Evolutionary conservation across 1,284 basidiomycete genomes (phyloP), one percentile per base, ranked within the genome.

Genomic region (Porogramme epimiltina): DNA sequence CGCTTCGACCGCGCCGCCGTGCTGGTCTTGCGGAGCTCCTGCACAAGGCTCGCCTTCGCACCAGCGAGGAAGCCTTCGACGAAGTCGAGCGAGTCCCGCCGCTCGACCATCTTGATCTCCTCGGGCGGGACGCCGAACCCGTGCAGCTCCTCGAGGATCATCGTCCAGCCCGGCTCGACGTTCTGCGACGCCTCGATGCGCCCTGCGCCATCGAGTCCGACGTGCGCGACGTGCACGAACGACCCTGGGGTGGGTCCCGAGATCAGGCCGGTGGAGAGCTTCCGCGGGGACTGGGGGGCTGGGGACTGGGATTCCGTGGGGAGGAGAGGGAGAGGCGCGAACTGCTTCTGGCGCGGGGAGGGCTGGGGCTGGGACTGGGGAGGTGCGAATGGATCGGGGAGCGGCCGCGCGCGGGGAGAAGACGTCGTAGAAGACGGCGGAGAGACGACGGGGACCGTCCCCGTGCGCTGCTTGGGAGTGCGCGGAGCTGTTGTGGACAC

Each of bases 151-250:
- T 82, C 74, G 22, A 90, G 73, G 51, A 91, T 70, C 42, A 78
- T 72, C 54, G 80, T 82, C 91, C 91, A 95, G 38, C 81, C 81
- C 4, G 85, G 84, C 63, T 93, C 90, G 26, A 94, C 13, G 60
- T 86, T 87, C 54, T 81, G 79, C 18, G 84, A 85, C 11, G 84
- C 81, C 71, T 93, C 91, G 45, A 91, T 83, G 45, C 68, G 67
- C 3, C 84, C 84, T 45, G 85, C 79, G 34, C 13, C 9, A 60
- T 86, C 83, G 62, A 91, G 82, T 10, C 93, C 93, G 71, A 96
- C 88, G 69, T 96, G 94, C 5, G 88, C 85, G 42, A 95, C 81
- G 65, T 95, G 94, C 61, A 87, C 81, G 75, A 95, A 96, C n/a
- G 87, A 84, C 45, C 83, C 79, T 2, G 81, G 79, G 1, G 80